Evolutionary conservation across 345 rosid genomes (phyloP), one percentile per base, ranked within the genome.

Genomic region (Populus simonii): DNA sequence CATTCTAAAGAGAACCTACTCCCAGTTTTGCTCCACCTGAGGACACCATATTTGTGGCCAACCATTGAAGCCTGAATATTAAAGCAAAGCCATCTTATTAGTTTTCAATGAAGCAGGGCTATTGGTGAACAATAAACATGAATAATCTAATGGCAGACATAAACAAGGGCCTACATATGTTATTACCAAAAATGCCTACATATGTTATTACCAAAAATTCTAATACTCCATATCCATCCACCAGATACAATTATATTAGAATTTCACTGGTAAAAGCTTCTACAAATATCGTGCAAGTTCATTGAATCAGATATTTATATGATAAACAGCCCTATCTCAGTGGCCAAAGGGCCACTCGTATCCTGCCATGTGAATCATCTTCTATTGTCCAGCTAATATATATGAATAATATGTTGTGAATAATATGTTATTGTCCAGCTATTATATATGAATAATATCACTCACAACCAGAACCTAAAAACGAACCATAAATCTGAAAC

Each of bases 11-110:
- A 51, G 71, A 0, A 79, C 93, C 89, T 73, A 93, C 99, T 90
- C 79, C 98, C 94, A 74, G 88, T 85, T 89, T 93, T 93, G 88
- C 96, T 93, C 99, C 97, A 95, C 78, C 99, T 86, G 55, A 92
- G 88, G 68, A 95, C 94, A 25, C 99, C 99, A 69, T 96, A 96
- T 76, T 96, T 96, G 86, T 96, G 87, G 66, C 99, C 99, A 69
- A 93, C 98, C 93, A 92, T 84, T 15, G 99, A 96, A 77, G 99
- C 99, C 99, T 96, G 84, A 45, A 72, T 61, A 81, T 12, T 77
- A 69, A 72, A 66, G 23, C 39, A 47, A 22, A 70, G 59, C 11
- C 51, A 45, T 45, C 51, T 45, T 3, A 45, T 13, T 13, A 45
- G 51, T 45, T 45, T 45, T 12, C 16, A 45, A 45, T 45, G 17